Percentiles rank a stretch among this genome's conserved stretches.
Evolutionary conservation across 2,329 filamentous ascomycete genomes (phyloP).

Genomic region (Monosporascus sp.): DNA sequence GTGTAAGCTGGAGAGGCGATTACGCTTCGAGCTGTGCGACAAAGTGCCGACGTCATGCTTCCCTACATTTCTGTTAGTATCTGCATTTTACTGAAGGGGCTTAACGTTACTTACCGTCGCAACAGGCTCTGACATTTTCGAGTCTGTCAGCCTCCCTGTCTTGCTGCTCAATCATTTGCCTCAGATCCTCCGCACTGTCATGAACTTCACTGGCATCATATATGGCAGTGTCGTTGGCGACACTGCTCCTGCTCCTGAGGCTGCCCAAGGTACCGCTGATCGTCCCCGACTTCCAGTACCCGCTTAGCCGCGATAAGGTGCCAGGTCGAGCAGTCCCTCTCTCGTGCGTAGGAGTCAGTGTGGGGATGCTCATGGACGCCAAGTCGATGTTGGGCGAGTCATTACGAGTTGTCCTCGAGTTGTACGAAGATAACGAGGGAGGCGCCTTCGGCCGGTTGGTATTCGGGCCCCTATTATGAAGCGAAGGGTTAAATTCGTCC

Average conservation of each 20-base stretch:
- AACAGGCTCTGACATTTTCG: conserved; percentile 95
- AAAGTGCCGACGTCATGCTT: conserved; percentile 69
- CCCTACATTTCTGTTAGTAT: conserved; percentile 38
- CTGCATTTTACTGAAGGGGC: neutral
- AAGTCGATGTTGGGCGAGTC: conserved; percentile 52
- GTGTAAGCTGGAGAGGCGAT: conserved; percentile 31
- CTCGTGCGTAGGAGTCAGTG: conserved; percentile 47
- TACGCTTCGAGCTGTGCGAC: conserved; percentile 41
- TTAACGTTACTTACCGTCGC: conserved; percentile 68
- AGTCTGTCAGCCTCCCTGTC: conserved; percentile 72
- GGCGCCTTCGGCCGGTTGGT: conserved; percentile 48
- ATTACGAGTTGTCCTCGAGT: conserved; percentile 65
- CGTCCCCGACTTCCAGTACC: conserved; percentile 50
- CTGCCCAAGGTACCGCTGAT: conserved; percentile 46
- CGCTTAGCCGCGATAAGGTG: conserved; percentile 55
- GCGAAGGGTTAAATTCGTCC: conserved; percentile 76
- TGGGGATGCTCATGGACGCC: conserved; percentile 47
- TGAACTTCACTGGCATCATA: conserved; percentile 60
- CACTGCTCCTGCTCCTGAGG: conserved; percentile 46
- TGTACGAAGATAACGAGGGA: conserved; percentile 72
- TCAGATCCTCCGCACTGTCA: conserved; percentile 78
- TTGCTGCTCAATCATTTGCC: conserved; percentile 72
- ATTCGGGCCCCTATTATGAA: conserved; percentile 34
- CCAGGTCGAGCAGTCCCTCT: conserved; percentile 31
- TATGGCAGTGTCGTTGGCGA: conserved; percentile 41